Evolutionary conservation across 1,284 basidiomycete genomes (phyloP).

Genomic region (Microbotryomycetes sp.): DNA sequence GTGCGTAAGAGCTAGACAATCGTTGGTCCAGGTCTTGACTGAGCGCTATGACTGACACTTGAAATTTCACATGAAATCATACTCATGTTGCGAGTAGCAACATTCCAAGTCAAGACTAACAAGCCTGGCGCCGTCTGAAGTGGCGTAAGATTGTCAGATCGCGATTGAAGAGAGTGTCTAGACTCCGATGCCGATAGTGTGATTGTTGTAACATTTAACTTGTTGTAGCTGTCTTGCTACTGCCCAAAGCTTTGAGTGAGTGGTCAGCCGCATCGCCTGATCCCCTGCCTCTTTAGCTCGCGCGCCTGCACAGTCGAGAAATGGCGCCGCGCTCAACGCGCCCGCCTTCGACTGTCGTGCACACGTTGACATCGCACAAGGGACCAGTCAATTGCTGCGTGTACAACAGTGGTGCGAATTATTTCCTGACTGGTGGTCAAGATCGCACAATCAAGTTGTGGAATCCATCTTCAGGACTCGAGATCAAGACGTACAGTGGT

Average conservation of each 20-base stretch:
- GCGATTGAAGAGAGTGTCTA: too few relatives aligned
- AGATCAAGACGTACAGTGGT: conserved; percentile 81
- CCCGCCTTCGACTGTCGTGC: neutral
- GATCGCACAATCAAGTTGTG: conserved; percentile 85
- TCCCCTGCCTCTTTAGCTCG: too few relatives aligned
- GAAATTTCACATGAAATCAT: too few relatives aligned
- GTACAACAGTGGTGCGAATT: conserved; percentile 57
- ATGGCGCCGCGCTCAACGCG: neutral
- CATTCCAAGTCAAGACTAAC: neutral
- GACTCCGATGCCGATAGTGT: too few relatives aligned
- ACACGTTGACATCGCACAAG: conserved; percentile 33
- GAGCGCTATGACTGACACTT: too few relatives aligned
- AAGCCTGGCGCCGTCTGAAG: neutral
- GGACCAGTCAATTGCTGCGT: conserved; percentile 41
- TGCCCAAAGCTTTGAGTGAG: too few relatives aligned
- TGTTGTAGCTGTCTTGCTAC: too few relatives aligned
- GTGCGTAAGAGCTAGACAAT: too few relatives aligned
- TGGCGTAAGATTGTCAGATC: too few relatives aligned
- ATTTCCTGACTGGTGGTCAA: conserved; percentile 82
- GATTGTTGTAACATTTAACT: too few relatives aligned
- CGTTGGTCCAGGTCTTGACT: too few relatives aligned
- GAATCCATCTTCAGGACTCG: conserved; percentile 75
- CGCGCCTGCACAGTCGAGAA: conserved; percentile 2
- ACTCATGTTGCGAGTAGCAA: neutral
- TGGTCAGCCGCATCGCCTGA: too few relatives aligned